These are phyloP conservation scores for Fusarium oxysporum DNA, from an alignment of 2,329 filamentous ascomycete genomes.

Conservation along the genomic window DNA sequence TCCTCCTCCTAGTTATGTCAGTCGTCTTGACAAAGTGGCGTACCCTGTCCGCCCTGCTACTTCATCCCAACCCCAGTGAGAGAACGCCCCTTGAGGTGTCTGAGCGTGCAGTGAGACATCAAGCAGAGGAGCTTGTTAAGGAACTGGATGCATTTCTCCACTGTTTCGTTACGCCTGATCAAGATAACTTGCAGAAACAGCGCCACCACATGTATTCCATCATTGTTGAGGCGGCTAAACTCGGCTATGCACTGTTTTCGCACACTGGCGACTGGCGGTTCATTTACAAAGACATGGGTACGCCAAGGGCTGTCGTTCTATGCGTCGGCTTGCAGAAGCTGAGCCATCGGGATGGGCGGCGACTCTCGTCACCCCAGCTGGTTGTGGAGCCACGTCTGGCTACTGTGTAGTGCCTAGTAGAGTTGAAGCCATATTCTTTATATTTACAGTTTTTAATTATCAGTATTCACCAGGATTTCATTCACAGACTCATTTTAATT, in stretches of 20 bases:
- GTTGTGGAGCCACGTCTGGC: conserved; percentile 27
- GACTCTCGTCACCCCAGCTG: conserved; percentile 28
- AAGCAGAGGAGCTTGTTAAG: conserved; percentile 48
- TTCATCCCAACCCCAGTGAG: conserved; percentile 53
- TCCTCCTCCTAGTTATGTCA: conserved; percentile 20
- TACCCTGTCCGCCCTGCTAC: conserved; percentile 54
- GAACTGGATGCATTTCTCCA: conserved; percentile 51
- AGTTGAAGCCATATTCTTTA: not conserved
- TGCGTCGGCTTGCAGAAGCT: conserved; percentile 49
- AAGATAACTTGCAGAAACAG: conserved; percentile 47
- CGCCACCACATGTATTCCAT: conserved; percentile 53
- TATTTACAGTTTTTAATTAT: not conserved
- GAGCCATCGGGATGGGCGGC: conserved; percentile 38
- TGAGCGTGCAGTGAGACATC: conserved; percentile 40
- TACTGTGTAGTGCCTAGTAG: not conserved
- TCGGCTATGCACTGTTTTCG: conserved; percentile 58
- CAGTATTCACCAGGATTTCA: too few species aligned
- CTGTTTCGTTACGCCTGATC: conserved; percentile 48
- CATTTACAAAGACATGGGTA: conserved; percentile 23
- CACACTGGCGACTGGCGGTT: conserved; percentile 56
- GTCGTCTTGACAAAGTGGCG: conserved; percentile 56
- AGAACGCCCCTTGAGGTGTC: conserved; percentile 49
- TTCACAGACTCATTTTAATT: too few species aligned
- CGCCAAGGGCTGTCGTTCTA: conserved; percentile 33
- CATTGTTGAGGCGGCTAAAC: conserved; percentile 53